Evolutionary conservation across 352 stramenopile species (phyloP).

Genomic region (Aphanomyces invadans): DNA sequence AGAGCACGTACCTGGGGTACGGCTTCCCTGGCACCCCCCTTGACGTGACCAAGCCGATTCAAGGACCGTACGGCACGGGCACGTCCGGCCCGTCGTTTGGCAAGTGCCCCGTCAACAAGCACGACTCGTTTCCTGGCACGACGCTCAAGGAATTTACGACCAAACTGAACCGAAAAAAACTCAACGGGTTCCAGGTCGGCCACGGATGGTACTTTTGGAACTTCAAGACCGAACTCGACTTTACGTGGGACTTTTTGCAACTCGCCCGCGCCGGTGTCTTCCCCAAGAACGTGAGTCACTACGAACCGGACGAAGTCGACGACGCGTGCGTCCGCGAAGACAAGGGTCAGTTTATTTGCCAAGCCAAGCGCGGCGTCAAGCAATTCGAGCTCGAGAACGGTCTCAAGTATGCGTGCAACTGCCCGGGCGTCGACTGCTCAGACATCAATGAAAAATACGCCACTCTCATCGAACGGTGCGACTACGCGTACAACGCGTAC

Average conservation of each 20-base stretch:
- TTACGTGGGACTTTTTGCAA: conserved; percentile 86
- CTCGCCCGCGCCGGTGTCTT: conserved; percentile 51
- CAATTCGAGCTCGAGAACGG: conserved; percentile 44
- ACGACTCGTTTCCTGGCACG: conserved; percentile 74
- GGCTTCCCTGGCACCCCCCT: conserved; percentile 86
- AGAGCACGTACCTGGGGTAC: conserved; percentile 82
- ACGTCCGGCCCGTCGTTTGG: conserved; percentile 83
- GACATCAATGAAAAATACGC: conserved; percentile 36
- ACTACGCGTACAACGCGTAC: conserved; percentile 69
- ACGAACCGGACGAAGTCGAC: conserved; percentile 53
- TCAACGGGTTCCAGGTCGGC: conserved; percentile 83
- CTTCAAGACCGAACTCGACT: conserved; percentile 89
- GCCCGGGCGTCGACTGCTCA: conserved; percentile 43
- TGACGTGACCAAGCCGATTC: conserved; percentile 77
- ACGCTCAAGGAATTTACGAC: conserved; percentile 73
- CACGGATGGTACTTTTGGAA: conserved; percentile 96
- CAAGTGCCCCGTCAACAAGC: conserved; percentile 78
- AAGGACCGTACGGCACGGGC: conserved; percentile 73
- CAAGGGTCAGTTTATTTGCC: conserved; percentile 62
- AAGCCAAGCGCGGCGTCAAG: conserved; percentile 58
- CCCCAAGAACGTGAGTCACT: conserved; percentile 66
- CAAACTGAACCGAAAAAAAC: conserved; percentile 87
- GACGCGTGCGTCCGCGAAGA: conserved; percentile 59
- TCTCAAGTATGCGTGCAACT: conserved; percentile 51
- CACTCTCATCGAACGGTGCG: conserved; percentile 53